Percentiles rank a stretch among this genome's conserved stretches.
These are phyloP conservation scores for Penicillium olsonii DNA, from an alignment of 2,329 filamentous ascomycete genomes.

Conservation along the genomic window DNA sequence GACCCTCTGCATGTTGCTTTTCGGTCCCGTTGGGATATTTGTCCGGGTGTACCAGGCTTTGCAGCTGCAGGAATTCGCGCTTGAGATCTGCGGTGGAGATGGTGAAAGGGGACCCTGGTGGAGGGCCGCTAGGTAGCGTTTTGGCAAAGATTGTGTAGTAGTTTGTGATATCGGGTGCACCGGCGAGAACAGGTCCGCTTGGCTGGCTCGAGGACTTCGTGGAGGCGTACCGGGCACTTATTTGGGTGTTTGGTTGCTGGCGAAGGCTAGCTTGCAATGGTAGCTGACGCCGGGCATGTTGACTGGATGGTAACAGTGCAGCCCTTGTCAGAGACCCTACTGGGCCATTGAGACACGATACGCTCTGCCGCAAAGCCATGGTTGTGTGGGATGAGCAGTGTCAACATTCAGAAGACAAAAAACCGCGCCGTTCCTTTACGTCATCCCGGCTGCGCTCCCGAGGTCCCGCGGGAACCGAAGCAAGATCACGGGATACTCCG, in stretches of 20 bases:
- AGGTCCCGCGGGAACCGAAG: no score
- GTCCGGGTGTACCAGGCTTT: constrained; percentile 56
- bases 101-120: constrained; percentile 73
- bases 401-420: background rate
- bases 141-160: constrained; percentile 88
- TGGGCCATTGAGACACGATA: constrained; percentile 11
- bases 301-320: constrained; percentile 6
- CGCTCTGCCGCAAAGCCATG: constrained; percentile 16
- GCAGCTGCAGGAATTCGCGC: constrained; percentile 82
- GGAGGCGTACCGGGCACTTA: constrained; percentile 19
- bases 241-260: background rate
- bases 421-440: constrained; percentile 17
- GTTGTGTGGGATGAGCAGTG: constrained; percentile 1
- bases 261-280: background rate
- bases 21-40: constrained; percentile 50
- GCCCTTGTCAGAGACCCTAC: constrained; percentile 1
- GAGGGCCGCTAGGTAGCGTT: constrained; percentile 74
- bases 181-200: constrained; percentile 12
- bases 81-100: constrained; percentile 72
- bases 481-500: no score
- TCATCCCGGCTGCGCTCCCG: constrained; percentile 17
- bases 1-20: constrained; percentile 68
- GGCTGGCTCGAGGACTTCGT: constrained; percentile 12
- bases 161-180: constrained; percentile 50
- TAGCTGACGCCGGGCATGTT: constrained; percentile 16